These are phyloP conservation scores for Ogataea henricii DNA, from an alignment of 805 yeast genomes.

Conservation along the genomic window DNA sequence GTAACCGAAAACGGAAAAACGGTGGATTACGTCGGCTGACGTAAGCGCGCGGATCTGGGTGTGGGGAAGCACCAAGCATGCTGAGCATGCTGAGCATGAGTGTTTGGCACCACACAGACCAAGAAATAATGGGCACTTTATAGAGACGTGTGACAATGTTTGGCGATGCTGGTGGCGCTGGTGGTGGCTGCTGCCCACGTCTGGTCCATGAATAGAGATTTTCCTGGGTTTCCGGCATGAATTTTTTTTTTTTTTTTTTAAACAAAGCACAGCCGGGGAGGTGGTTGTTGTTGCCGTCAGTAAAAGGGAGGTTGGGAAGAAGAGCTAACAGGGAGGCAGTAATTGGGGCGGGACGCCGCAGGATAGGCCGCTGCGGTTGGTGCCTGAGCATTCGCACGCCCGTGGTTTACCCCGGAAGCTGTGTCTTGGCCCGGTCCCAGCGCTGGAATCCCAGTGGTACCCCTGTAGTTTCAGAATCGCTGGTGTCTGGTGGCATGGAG, in stretches of 20 bases:
- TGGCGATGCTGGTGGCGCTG: background rate
- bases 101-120: too few species aligned
- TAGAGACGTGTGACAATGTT: background rate
- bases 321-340: too few species aligned
- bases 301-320: background rate
- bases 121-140: too few species aligned
- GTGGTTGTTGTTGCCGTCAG: background rate
- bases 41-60: constrained; percentile 5
- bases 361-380: too few species aligned
- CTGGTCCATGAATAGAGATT: background rate
- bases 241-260: constrained; percentile 1
- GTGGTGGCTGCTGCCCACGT: background rate
- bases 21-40: constrained; percentile 18
- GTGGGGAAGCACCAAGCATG: background rate
- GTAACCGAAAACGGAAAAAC: constrained; percentile 22
- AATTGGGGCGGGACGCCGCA: too few species aligned
- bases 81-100: background rate
- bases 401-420: background rate
- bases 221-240: background rate
- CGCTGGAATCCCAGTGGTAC: background rate
- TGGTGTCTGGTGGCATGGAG: constrained; percentile 6
- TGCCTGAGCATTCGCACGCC: too few species aligned
- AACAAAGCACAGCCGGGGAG: constrained; percentile 3
- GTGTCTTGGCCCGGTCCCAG: background rate
- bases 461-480: constrained; percentile 9